Conservation (phyloP, 495 filamentous ascomycete genomes). For the Chaetomidium leptoderma region DNA sequence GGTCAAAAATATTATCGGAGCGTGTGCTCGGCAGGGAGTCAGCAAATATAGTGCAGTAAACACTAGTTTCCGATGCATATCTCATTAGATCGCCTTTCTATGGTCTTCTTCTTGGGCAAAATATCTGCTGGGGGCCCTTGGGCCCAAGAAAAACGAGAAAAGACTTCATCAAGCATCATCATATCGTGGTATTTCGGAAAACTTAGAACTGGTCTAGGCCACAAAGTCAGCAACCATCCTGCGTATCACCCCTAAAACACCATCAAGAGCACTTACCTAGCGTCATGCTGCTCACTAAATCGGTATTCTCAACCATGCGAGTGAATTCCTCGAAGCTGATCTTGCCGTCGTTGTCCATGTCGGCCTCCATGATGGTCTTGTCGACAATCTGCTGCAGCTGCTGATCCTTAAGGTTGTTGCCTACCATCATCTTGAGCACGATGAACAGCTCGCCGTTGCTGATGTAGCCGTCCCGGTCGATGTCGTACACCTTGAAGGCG, state of each 20-base stretch:
- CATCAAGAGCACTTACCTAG: not conserved
- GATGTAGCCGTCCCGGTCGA: constrained; percentile 97
- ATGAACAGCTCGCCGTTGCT: constrained; percentile 99
- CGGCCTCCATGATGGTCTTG: constrained; percentile 99
- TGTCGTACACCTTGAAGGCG: constrained; percentile 99
- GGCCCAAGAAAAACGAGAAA: not conserved
- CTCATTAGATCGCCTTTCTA: not conserved
- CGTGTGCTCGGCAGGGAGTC: not conserved
- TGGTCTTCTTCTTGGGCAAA: not conserved
- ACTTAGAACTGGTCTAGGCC: not conserved
- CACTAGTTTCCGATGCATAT: not conserved
- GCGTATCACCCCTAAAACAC: not conserved
- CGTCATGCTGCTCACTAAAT: not conserved
- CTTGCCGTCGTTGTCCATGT: constrained; percentile 91
- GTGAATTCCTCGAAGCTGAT: constrained; percentile 99
- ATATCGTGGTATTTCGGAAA: not conserved
- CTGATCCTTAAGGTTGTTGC: constrained; percentile 97
- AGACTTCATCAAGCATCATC: not conserved
- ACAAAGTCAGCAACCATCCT: not conserved
- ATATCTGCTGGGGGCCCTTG: not conserved
- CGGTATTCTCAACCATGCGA: constrained; percentile 66
- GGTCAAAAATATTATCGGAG: too few species aligned
- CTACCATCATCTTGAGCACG: constrained; percentile 99
- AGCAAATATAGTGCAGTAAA: not conserved
- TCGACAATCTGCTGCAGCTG: constrained; percentile 98